Percentiles rank a stretch among this genome's conserved stretches.
Conservation (phyloP, 129 eudicot genomes). For the Lactuca saligna region DNA sequence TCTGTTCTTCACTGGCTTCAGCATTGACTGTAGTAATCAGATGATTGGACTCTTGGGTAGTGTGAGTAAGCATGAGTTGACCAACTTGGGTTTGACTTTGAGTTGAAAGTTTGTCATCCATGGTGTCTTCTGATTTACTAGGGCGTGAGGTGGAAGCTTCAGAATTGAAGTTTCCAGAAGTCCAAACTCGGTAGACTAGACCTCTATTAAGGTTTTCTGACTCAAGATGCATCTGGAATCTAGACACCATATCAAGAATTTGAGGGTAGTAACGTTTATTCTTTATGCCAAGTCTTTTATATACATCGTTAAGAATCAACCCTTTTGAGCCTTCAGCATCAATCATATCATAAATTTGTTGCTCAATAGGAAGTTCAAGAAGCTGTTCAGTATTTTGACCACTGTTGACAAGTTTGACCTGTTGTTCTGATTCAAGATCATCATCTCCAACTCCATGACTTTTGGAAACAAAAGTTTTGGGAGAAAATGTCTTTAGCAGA, state of each 20-base stretch:
- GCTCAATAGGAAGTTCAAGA: conserved; percentile 89
- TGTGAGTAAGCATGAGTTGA: conserved; percentile 30
- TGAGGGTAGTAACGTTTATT: conserved; percentile 57
- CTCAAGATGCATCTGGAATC: conserved; percentile 66
- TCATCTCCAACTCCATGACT: conserved; percentile 45
- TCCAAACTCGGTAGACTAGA: conserved; percentile 74
- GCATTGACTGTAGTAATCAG: conserved; percentile 35
- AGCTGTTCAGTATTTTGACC: conserved; percentile 76
- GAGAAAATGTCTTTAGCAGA: conserved; percentile 66
- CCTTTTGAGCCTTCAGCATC: conserved; percentile 91
- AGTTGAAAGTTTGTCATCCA: conserved; percentile 21
- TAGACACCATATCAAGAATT: conserved; percentile 47
- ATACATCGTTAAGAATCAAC: conserved; percentile 63
- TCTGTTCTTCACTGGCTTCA: conserved; percentile 22
- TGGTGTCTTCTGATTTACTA: conserved; percentile 25
- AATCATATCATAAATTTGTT: conserved; percentile 82
- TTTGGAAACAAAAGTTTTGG: conserved; percentile 56
- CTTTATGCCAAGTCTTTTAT: conserved; percentile 74
- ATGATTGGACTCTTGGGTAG: conserved; percentile 32
- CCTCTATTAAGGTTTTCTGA: conserved; percentile 67
- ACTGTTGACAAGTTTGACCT: conserved; percentile 45
- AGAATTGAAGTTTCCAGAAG: conserved; percentile 54
- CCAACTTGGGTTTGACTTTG: conserved; percentile 22
- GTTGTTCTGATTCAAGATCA: conserved; percentile 52
- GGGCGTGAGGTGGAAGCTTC: conserved; percentile 35